Conservation (phyloP, 2,329 filamentous ascomycete genomes). For the Lasiodiplodia theobromae region DNA sequence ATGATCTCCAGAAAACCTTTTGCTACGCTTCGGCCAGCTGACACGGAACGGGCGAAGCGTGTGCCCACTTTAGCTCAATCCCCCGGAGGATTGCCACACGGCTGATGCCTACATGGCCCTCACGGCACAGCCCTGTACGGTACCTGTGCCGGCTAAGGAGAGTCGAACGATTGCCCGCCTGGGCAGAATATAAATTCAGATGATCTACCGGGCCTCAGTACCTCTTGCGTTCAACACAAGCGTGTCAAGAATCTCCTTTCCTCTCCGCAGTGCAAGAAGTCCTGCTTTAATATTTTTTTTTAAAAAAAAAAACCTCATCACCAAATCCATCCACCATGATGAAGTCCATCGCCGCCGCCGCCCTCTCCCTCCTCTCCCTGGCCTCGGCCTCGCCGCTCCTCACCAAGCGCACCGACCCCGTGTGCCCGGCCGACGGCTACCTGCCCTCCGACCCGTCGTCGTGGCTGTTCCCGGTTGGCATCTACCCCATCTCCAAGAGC, state of each 20-base stretch:
- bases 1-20: not conserved
- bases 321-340: slow-evolving; percentile 30
- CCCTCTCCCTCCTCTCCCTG: slow-evolving; percentile 25
- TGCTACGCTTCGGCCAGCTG: slow-evolving; percentile 8
- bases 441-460: slow-evolving; percentile 30
- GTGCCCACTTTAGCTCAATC: not conserved
- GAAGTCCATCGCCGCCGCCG: slow-evolving; percentile 50
- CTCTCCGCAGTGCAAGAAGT: not conserved
- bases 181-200: not conserved
- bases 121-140: slow-evolving; percentile 1
- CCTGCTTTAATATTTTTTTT: not conserved
- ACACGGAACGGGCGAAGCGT: slow-evolving; percentile 7
- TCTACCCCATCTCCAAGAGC: slow-evolving; percentile 32
- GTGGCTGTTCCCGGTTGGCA: slow-evolving; percentile 31
- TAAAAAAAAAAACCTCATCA: not conserved
- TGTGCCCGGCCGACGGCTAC: slow-evolving; percentile 32
- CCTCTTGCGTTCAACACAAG: not conserved
- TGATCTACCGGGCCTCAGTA: not conserved
- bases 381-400: slow-evolving; percentile 29
- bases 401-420: slow-evolving; percentile 18
- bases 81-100: not conserved
- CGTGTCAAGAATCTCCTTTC: not conserved
- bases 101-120: not conserved
- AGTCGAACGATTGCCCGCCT: not conserved
- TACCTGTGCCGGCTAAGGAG: not conserved